phyloP scores from a whole-genome alignment of 1,284 basidiomycete genomes.

The Sporisorium exsertum region DNA sequence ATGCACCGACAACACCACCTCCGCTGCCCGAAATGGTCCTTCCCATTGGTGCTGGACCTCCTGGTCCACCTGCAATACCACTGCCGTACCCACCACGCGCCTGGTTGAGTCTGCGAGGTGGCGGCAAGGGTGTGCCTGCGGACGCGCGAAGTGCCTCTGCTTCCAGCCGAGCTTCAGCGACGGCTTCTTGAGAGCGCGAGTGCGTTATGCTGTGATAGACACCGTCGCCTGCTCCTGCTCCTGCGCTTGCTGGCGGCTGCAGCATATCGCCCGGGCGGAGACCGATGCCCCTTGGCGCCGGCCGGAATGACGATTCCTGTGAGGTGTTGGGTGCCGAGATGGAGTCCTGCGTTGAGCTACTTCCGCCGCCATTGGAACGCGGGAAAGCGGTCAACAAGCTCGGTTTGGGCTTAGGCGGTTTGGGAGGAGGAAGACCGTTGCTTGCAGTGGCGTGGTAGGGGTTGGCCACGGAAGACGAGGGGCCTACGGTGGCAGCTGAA shows the following conservation, averaged over 20 bases:
- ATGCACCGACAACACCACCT: constrained; percentile 34
- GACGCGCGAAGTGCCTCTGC: constrained; percentile 37
- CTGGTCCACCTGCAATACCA: neutral
- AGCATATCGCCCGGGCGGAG: neutral
- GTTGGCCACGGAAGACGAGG: constrained; percentile 12
- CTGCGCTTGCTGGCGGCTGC: constrained; percentile 14
- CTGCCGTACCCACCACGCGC: constrained; percentile 3
- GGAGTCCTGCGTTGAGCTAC: neutral
- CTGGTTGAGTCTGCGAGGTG: constrained; percentile 28
- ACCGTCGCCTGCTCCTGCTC: constrained; percentile 2
- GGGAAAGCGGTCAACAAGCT: constrained; percentile 36
- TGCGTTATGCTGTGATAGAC: constrained; percentile 24
- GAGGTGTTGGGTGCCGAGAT: constrained; percentile 20
- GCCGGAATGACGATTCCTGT: neutral
- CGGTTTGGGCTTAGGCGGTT: constrained; percentile 41
- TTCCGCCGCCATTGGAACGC: constrained; percentile 3
- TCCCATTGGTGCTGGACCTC: constrained; percentile 10
- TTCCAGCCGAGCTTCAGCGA: constrained; percentile 26
- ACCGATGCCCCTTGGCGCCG: neutral
- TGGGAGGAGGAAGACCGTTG: constrained; percentile 26
- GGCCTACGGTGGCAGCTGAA: constrained; percentile 17
- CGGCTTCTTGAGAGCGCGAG: constrained; percentile 36
- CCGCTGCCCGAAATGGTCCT: constrained; percentile 18
- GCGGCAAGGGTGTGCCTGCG: constrained; percentile 43
- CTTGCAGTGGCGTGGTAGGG: neutral